Conservation (phyloP, 2,329 filamentous ascomycete species). For the Ophiostoma ips region DNA sequence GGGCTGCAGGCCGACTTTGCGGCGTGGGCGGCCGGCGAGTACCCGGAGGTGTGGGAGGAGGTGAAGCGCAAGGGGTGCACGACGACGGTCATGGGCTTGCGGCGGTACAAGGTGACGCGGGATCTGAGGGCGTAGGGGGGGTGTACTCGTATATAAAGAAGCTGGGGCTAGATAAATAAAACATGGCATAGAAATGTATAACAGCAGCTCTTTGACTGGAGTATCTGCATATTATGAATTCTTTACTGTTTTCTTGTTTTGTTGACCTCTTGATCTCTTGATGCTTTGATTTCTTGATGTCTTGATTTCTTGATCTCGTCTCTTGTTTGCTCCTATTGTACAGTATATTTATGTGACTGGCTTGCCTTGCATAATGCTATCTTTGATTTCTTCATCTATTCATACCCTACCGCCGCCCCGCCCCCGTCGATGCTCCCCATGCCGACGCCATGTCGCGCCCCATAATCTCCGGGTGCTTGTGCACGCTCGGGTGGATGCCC, state of each 20-base stretch:
- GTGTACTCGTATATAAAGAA: not conserved
- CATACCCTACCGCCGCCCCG: not conserved
- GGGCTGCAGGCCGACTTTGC: constrained; percentile 57
- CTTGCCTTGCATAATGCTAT: too few species aligned
- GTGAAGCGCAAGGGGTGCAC: constrained; percentile 41
- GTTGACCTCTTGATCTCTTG: too few species aligned
- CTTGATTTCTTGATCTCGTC: too few species aligned
- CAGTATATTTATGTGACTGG: too few species aligned
- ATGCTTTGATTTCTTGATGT: too few species aligned
- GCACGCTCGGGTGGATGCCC: constrained; percentile 82
- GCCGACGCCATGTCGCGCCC: constrained; percentile 22
- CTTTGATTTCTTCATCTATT: too few species aligned
- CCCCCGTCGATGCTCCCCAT: not conserved
- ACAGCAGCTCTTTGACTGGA: too few species aligned
- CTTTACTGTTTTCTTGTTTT: too few species aligned
- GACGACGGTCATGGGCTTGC: constrained; percentile 29
- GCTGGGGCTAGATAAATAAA: not conserved
- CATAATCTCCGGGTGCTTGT: constrained; percentile 69
- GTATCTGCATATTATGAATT: too few species aligned
- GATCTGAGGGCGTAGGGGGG: constrained; percentile 15
- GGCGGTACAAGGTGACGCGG: constrained; percentile 35
- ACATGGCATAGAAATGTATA: too few species aligned
- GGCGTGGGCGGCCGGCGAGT: constrained; percentile 55
- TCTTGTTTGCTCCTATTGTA: too few species aligned
- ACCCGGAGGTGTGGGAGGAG: constrained; percentile 55